These are phyloP conservation scores for Petunia axillaris DNA, from an alignment of 257 asterid genomes.

Conservation along the genomic window DNA sequence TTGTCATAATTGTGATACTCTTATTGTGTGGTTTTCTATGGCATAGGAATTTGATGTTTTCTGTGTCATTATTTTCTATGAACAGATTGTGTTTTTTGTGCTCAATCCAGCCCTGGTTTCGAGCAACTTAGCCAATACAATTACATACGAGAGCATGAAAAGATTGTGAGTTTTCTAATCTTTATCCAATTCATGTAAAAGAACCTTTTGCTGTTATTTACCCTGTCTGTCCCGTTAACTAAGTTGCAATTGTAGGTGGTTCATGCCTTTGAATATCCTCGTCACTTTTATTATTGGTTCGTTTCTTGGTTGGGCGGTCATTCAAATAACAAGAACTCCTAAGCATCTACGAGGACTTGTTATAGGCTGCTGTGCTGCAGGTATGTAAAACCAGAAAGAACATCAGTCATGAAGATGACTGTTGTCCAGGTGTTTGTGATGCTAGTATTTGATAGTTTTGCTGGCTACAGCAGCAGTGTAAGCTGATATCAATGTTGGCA, in stretches of 20 bases:
- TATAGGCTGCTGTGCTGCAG: conserved; percentile 88
- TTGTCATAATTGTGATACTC: too few relatives aligned
- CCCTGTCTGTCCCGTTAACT: background rate
- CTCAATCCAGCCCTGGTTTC: conserved; percentile 75
- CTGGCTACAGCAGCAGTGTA: too few relatives aligned
- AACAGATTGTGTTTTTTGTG: conserved; percentile 71
- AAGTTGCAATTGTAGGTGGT: conserved; percentile 64
- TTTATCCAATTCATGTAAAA: background rate
- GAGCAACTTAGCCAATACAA: conserved; percentile 81
- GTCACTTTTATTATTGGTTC: conserved; percentile 78
- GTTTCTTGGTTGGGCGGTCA: conserved; percentile 69
- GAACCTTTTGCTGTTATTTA: background rate
- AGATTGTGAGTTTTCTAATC: conserved; percentile 53
- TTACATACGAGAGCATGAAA: conserved; percentile 73
- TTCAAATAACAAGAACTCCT: conserved; percentile 68
- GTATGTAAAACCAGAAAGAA: conserved; percentile 33
- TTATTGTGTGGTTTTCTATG: background rate
- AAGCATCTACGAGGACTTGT: conserved; percentile 72
- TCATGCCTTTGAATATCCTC: conserved; percentile 83
- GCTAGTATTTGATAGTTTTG: background rate
- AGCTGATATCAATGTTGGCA: background rate
- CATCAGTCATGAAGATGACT: background rate
- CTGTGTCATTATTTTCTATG: background rate
- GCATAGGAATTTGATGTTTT: background rate
- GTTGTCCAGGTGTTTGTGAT: background rate